These are phyloP conservation scores for Pseudonectria buxi DNA, from an alignment of 2,329 filamentous ascomycete genomes.

Conservation along the genomic window DNA sequence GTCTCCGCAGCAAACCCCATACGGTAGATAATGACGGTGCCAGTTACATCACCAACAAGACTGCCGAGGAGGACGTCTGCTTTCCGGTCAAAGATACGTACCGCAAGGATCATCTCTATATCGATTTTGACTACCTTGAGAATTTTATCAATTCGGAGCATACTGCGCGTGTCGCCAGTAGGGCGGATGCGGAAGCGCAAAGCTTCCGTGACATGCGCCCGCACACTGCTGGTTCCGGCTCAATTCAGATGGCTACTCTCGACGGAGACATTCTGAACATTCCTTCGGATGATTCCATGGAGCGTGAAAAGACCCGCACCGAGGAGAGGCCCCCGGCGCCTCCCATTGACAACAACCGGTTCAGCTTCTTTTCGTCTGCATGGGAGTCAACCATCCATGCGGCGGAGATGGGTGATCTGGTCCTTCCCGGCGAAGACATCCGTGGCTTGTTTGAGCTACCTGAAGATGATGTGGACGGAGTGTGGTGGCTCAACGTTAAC, in stretches of 20 bases:
- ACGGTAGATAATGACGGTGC: constrained; percentile 56
- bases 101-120: constrained; percentile 66
- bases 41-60: constrained; percentile 58
- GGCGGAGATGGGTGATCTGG: constrained; percentile 76
- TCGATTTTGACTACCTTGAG: constrained; percentile 91
- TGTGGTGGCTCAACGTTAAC: constrained; percentile 98
- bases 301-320: constrained; percentile 41
- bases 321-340: constrained; percentile 31
- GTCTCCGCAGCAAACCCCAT: constrained; percentile 49
- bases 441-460: constrained; percentile 73
- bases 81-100: constrained; percentile 69
- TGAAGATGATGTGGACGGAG: constrained; percentile 61
- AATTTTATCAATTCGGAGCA: constrained; percentile 69
- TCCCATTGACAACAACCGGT: constrained; percentile 64
- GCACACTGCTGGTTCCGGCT: constrained; percentile 19
- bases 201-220: constrained; percentile 28
- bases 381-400: constrained; percentile 92
- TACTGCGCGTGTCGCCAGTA: constrained; percentile 42
- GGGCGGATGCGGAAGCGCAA: constrained; percentile 36
- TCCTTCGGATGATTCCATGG: constrained; percentile 38
- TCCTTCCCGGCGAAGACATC: constrained; percentile 84
- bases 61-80: constrained; percentile 81
- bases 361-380: constrained; percentile 95
- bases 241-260: constrained; percentile 37
- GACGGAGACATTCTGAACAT: constrained; percentile 54